These are phyloP conservation scores for Metschnikowia gruessii DNA, from an alignment of 805 yeast genomes.

Conservation along the genomic window DNA sequence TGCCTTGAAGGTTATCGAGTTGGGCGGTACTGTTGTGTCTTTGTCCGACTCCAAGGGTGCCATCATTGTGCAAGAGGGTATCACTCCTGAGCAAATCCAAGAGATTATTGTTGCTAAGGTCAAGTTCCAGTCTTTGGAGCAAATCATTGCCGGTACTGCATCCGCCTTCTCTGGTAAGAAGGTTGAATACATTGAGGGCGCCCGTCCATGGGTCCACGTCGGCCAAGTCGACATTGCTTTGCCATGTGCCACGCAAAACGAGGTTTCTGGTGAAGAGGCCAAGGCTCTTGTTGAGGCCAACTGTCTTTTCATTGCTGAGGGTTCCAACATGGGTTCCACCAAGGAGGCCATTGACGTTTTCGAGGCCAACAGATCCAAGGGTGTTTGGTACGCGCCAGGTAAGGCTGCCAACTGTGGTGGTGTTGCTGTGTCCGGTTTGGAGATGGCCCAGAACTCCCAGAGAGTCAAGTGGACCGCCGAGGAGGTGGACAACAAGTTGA, in stretches of 20 bases:
- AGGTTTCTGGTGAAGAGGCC: conserved; percentile 96
- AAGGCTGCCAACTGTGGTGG: conserved; percentile 99
- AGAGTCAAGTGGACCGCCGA: conserved; percentile 88
- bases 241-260: conserved; percentile 98
- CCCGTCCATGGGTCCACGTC: conserved; percentile 93
- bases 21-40: conserved; percentile 93
- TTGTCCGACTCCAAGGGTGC: conserved; percentile 95
- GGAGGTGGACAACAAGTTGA: conserved; percentile 88
- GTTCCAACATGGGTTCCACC: conserved; percentile 99
- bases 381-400: conserved; percentile 98
- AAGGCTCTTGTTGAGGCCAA: conserved; percentile 91
- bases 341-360: conserved; percentile 94
- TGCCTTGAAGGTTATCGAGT: conserved; percentile 93
- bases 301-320: conserved; percentile 92
- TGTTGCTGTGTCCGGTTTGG: conserved; percentile 97
- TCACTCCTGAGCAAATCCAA: conserved; percentile 75
- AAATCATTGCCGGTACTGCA: conserved; percentile 49
- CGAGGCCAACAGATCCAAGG: conserved; percentile 70
- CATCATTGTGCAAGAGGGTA: conserved; percentile 74
- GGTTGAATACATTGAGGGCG: conserved; percentile 85
- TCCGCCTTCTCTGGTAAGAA: conserved; percentile 54
- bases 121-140: conserved; percentile 71
- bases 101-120: conserved; percentile 76
- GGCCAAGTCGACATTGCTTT: conserved; percentile 93
- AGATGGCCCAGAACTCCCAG: conserved; percentile 99